A percentile compares a stretch with the other conserved stretches of the same genome.
Conservation (phyloP, 2,329 filamentous ascomycete species). For the Falciphora oryzae region DNA sequence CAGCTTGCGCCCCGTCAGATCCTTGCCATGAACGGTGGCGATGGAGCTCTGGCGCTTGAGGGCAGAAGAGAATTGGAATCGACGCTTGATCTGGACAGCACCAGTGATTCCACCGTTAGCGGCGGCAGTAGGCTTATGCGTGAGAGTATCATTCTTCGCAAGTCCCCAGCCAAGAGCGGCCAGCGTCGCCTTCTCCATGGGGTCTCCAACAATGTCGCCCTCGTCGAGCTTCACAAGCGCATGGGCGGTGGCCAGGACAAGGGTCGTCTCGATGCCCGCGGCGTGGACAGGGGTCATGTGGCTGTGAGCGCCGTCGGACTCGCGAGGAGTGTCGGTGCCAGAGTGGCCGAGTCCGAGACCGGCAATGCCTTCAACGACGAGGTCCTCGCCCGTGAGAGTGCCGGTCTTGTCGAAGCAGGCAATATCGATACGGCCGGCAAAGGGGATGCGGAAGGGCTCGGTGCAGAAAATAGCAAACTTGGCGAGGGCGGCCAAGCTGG, state of each 20-base stretch:
- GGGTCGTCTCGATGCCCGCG: constrained; percentile 73
- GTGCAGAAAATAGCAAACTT: constrained; percentile 98
- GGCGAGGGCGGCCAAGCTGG: constrained; percentile 87
- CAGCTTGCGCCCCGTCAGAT: constrained; percentile 69
- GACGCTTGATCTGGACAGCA: constrained; percentile 86
- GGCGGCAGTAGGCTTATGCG: constrained; percentile 53
- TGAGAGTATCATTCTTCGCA: constrained; percentile 81
- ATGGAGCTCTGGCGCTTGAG: constrained; percentile 95
- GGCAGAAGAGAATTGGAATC: constrained; percentile 97
- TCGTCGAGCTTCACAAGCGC: constrained; percentile 95
- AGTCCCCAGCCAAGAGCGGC: constrained; percentile 85
- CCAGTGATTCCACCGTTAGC: constrained; percentile 53
- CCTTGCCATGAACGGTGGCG: constrained; percentile 69
- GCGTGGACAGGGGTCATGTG: constrained; percentile 66
- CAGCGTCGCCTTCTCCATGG: constrained; percentile 97
- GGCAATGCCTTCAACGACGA: constrained; percentile 95
- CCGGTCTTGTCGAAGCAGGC: constrained; percentile 99
- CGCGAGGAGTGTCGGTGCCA: constrained; percentile 58
- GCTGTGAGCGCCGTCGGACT: constrained; percentile 77
- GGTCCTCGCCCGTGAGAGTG: constrained; percentile 90
- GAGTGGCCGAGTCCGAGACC: constrained; percentile 70
- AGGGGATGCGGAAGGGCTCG: constrained; percentile 97
- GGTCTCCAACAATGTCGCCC: constrained; percentile 93
- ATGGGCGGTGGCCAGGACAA: constrained; percentile 92
- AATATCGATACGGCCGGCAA: constrained; percentile 88